phyloP scores from a whole-genome alignment of 805 yeast species.

The Suhomyces faveliae region DNA sequence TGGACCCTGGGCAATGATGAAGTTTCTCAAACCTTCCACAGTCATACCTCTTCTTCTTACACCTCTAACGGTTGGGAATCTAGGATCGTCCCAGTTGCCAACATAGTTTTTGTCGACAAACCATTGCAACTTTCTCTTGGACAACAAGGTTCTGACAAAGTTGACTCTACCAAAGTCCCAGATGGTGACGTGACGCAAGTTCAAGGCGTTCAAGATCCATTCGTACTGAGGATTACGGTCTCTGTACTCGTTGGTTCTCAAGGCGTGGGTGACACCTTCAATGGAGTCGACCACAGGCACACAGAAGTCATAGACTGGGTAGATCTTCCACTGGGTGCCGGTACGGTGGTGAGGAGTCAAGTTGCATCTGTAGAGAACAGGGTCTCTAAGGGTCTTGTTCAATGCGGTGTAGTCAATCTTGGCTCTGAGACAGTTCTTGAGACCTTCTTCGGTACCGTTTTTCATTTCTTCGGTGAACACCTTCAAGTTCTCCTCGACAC shows the following conservation, averaged over 20 bases:
- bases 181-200: constrained; percentile 86
- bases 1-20: constrained; percentile 95
- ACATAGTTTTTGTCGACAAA: constrained; percentile 91
- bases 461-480: constrained; percentile 91
- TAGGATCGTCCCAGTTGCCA: constrained; percentile 96
- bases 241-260: constrained; percentile 97
- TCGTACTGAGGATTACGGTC: constrained; percentile 98
- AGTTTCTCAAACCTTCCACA: constrained; percentile 93
- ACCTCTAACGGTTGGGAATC: constrained; percentile 99
- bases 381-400: constrained; percentile 96
- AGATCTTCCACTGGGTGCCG: constrained; percentile 88
- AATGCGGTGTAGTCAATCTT: constrained; percentile 88
- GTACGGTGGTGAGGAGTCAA: constrained; percentile 98
- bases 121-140: constrained; percentile 99
- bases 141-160: constrained; percentile 90
- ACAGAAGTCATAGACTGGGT: constrained; percentile 99
- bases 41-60: constrained; percentile 99
- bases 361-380: constrained; percentile 96
- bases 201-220: constrained; percentile 84
- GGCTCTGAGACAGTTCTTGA: constrained; percentile 92
- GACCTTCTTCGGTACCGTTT: constrained; percentile 89
- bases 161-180: constrained; percentile 99
- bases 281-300: constrained; percentile 93
- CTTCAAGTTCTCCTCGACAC: constrained; percentile 86
- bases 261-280: constrained; percentile 97